Conservation (phyloP, 2,329 filamentous ascomycete species). For the Microdochium bolleyi region DNA sequence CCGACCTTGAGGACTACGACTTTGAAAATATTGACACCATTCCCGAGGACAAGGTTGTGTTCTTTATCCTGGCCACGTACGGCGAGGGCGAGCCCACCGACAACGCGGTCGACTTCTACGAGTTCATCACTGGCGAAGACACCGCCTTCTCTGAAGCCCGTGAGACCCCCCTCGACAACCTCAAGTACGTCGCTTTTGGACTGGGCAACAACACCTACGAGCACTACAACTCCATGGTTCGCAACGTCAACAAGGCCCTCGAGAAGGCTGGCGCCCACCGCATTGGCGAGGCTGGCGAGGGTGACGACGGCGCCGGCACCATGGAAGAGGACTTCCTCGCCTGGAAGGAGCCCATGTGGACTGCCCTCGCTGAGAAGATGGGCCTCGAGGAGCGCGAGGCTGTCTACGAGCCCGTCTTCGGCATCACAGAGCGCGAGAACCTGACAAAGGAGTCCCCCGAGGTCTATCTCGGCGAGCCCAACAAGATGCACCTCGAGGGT, state of each 20-base stretch:
- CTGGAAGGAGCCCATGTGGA: constrained; percentile 99
- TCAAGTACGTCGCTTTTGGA: constrained; percentile 93
- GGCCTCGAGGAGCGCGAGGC: constrained; percentile 89
- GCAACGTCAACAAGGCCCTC: constrained; percentile 76
- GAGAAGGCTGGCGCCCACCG: constrained; percentile 74
- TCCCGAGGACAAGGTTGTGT: constrained; percentile 81
- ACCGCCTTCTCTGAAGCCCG: constrained; percentile 68
- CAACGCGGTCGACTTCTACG: constrained; percentile 98
- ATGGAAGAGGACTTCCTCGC: constrained; percentile 99
- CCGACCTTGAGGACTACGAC: constrained; percentile 96
- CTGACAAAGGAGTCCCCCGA: constrained; percentile 66
- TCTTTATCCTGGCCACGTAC: constrained; percentile 96
- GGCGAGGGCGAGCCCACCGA: constrained; percentile 98
- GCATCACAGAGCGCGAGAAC: constrained; percentile 67
- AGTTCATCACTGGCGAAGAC: constrained; percentile 83
- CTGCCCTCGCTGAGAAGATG: constrained; percentile 74
- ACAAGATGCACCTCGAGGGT: constrained; percentile 89
- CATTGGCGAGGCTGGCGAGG: constrained; percentile 85
- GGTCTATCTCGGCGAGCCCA: constrained; percentile 93
- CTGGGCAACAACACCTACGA: constrained; percentile 99
- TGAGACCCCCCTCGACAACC: constrained; percentile 67
- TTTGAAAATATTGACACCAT: constrained; percentile 88
- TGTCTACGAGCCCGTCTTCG: constrained; percentile 89
- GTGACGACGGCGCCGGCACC: constrained; percentile 93
- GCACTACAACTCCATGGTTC: constrained; percentile 98